Conservation (phyloP, 495 filamentous ascomycete genomes). For the Acidomyces sp. region DNA sequence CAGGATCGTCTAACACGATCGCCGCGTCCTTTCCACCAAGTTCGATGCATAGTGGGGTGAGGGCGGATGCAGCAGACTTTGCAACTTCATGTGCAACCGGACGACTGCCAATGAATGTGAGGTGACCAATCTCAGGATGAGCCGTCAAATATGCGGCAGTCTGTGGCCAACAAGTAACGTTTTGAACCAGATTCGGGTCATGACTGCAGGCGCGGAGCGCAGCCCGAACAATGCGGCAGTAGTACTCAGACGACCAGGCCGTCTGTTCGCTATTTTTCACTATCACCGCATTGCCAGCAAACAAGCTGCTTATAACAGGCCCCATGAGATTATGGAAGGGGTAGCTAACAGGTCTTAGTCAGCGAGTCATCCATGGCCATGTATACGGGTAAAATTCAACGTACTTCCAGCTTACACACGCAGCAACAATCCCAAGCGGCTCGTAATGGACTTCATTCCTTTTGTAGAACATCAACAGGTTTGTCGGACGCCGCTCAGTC, state of each 20-base stretch:
- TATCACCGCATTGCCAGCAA: conserved; percentile 83
- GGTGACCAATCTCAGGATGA: conserved; percentile 68
- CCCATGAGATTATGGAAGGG: conserved; percentile 91
- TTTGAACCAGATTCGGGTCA: conserved; percentile 70
- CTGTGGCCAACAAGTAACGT: conserved; percentile 72
- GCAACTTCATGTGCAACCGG: conserved; percentile 81
- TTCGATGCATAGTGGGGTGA: conserved; percentile 78
- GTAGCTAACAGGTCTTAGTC: conserved; percentile 21
- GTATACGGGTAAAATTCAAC: conserved; percentile 9
- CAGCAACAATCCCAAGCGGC: conserved; percentile 81
- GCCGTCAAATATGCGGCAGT: conserved; percentile 72
- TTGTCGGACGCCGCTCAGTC: conserved; percentile 60
- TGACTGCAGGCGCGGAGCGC: conserved; percentile 77
- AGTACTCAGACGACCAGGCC: conserved; percentile 77
- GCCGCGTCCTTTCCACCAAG: conserved; percentile 92
- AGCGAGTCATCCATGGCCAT: conserved; percentile 2
- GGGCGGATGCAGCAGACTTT: conserved; percentile 63
- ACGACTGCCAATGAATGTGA: conserved; percentile 95
- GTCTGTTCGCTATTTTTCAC: conserved; percentile 90
- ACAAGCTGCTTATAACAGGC: conserved; percentile 79
- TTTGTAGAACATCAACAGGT: conserved; percentile 92
- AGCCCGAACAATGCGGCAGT: conserved; percentile 58
- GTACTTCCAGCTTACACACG: conserved; percentile 93
- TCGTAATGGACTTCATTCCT: conserved; percentile 83
- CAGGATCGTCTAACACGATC: conserved; percentile 72